Base-by-base conservation (phyloP, 805 yeast genomes). In the Tetrapisispora iriomotensis region DNA sequence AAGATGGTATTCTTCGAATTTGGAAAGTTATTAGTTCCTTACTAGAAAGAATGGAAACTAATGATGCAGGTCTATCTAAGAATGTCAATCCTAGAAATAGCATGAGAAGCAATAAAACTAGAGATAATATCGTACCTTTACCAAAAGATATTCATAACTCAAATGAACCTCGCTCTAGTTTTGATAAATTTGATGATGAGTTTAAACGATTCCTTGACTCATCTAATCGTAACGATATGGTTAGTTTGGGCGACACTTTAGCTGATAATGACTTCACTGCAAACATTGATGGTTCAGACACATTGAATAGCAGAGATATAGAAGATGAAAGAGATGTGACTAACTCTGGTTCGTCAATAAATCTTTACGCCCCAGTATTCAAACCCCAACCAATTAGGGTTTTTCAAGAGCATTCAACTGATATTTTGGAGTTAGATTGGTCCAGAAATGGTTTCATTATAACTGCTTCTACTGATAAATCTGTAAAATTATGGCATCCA, bases 11-110 rank as follows among this genome's bases (percentile, higher is more conserved):
- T 1, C 68, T 88, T 12, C 66, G 77, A 38, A 64, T 87, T 4
- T 87, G 94, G 92, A 78, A 83, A 56, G 94, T 84, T 5, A 74
- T 86, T 0, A 66, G 83, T 3, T 75, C 87, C 0, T 80, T 86
- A 0, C 62, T 77, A 42, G 88, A 83, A 47, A 63, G 94, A 47
- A 58, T 75, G 45, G 79, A 70, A 44, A 56, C 56, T 52, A 60
- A 49, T 37, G 29, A 37, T 21, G 19, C 40, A 7, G 48, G 47
- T 34, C 47, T 41, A 21, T 40, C 48, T n/a, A 29, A 30, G 10
- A 18, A 24, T 25, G 9, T 10, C 10, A 15, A 22, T n/a, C 10
- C n/a, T 7, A 29, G 14, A 8, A 24, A 21, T 19, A 19, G 20
- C 25, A n/a, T n/a, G 4, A 15, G 13, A 5, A 21, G 5, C n/a